Evolutionary conservation across 768 basidiomycete genomes (phyloP), one percentile per base, ranked within the genome.

Genomic region (Lactarius evosmus): DNA sequence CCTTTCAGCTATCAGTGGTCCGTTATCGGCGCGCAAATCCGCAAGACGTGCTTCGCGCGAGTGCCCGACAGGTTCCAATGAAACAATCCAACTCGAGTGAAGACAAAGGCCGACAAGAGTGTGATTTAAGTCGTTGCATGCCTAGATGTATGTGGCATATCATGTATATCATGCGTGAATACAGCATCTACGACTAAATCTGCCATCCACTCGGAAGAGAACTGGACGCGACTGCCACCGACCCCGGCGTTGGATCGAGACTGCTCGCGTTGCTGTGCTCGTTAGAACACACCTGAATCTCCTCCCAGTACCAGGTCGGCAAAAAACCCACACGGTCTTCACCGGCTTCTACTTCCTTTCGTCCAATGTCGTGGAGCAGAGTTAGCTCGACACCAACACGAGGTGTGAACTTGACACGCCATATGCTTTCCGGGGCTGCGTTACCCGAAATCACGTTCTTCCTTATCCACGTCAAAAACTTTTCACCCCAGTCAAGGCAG

Each of bases 241-340:
- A 49, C 29, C 17, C 25, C 17, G 36, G 38, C 40, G 32, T 40
- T 40, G 53, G 29, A 14, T 52, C 46, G 52, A 12, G 22, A 27
- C 50, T 29, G 25, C 33, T 17, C 9, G 33, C 16, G 17, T 22
- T n/a, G 6, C 62, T 50, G 11, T 38, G 29, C 19, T 38, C 58
- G 22, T 12, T 30, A 2, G 58, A 46, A 22, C 4, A 8, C 14
- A 55, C 50, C 63, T 49, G 60, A 6, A 67, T 36, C 49, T 63
- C 67, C 53, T 81, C 74, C 71, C 75, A 88, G 73, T 86, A 93
- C 86, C 86, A 88, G 66, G 74, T 78, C 11, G 91, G 91, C 44
- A 93, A 70, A 68, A 93, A 89, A n/a, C 92, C 91, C 25, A 90
- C 80, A 55, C 91, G 77, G 58, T 89, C 87, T 73, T 91, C 89